phyloP scores from a whole-genome alignment of 768 basidiomycete species.

The Harrya chromipes region DNA sequence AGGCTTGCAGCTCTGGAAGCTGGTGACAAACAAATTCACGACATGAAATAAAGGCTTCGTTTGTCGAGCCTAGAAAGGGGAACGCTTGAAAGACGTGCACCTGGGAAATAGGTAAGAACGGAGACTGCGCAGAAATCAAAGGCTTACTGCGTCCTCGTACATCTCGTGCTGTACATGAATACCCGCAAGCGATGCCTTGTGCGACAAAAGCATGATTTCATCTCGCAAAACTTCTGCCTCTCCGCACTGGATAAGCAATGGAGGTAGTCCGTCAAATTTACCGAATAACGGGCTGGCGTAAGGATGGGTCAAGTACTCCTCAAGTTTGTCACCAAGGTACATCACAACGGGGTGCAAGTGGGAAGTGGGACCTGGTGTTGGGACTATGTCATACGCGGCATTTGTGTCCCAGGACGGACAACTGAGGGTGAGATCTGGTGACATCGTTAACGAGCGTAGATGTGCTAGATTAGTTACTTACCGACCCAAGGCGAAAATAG shows the following conservation, averaged over 20 bases:
- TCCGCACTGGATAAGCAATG: conserved; percentile 86
- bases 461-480: conserved; percentile 38
- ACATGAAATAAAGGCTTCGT: conserved; percentile 68
- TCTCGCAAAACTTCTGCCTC: conserved; percentile 96
- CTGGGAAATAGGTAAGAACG: conserved; percentile 34
- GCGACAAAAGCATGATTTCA: conserved; percentile 86
- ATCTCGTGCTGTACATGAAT: conserved; percentile 85
- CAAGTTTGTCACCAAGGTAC: conserved; percentile 80
- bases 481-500: conserved; percentile 96
- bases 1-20: conserved; percentile 52
- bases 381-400: conserved; percentile 79
- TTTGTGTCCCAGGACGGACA: conserved; percentile 99
- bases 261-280: conserved; percentile 80
- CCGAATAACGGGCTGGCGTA: conserved; percentile 97
- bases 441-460: conserved; percentile 7
- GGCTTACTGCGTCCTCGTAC: conserved; percentile 83
- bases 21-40: conserved; percentile 61
- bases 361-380: conserved; percentile 65
- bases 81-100: conserved; percentile 91
- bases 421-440: conserved; percentile 86
- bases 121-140: not conserved
- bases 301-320: conserved; percentile 88
- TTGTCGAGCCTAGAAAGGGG: conserved; percentile 68
- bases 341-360: conserved; percentile 93
- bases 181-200: conserved; percentile 87